phyloP scores from a whole-genome alignment of 306 rosid species.

The Dryas octopetala region DNA sequence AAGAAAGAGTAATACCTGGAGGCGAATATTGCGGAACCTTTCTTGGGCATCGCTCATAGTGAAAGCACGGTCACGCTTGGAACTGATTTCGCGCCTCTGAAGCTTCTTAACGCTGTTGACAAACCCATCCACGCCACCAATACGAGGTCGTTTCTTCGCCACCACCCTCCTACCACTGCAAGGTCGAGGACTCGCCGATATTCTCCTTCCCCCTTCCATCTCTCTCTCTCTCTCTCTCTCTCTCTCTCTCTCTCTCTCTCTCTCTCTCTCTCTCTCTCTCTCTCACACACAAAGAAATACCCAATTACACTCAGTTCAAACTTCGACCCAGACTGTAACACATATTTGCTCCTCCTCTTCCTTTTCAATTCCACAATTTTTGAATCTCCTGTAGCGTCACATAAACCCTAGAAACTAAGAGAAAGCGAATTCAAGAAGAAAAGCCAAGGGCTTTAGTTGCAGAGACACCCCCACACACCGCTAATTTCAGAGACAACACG shows the following conservation, averaged over 20 bases:
- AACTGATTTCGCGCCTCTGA: slow-evolving; percentile 71
- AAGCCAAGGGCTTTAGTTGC: slow-evolving; percentile 8
- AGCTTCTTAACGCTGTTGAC: slow-evolving; percentile 67
- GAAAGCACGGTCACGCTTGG: slow-evolving; percentile 76
- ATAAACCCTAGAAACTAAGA: slow-evolving; percentile 22
- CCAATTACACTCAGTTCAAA: slow-evolving; percentile 3
- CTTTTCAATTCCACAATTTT: neutral
- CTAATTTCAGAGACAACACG: neutral
- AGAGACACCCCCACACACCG: neutral
- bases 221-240: neutral
- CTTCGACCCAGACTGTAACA: neutral
- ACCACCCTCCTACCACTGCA: slow-evolving; percentile 59
- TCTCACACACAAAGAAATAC: neutral
- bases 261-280: slow-evolving; percentile 8
- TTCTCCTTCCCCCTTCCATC: slow-evolving; percentile 78
- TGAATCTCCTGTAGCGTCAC: neutral
- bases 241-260: slow-evolving; percentile 23
- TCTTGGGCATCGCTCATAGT: slow-evolving; percentile 69
- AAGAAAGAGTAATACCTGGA: slow-evolving; percentile 36
- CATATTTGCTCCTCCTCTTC: slow-evolving; percentile 3
- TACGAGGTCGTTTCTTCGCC: slow-evolving; percentile 62
- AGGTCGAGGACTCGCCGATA: slow-evolving; percentile 64
- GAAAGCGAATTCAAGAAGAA: neutral
- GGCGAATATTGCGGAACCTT: slow-evolving; percentile 77
- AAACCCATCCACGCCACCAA: slow-evolving; percentile 42